Conservation (phyloP, 148 eudicot species). For the Drosera capensis region DNA sequence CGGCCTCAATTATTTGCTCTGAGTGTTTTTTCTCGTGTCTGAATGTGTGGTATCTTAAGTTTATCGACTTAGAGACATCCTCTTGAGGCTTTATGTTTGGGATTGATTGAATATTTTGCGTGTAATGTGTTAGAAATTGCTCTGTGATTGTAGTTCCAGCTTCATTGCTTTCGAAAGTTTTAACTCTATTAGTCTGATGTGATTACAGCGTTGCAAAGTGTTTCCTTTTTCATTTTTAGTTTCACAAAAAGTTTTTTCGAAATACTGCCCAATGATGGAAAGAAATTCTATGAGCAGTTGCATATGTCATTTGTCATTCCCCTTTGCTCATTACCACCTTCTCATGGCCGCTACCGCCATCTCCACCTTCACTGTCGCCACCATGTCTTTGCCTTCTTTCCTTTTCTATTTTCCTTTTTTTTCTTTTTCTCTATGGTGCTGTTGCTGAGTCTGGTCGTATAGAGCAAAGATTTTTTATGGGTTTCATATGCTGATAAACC, state of each 20-base stretch:
- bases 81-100: too few relatives aligned
- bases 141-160: too few relatives aligned
- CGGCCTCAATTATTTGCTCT: too few relatives aligned
- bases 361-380: background rate
- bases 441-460: too few relatives aligned
- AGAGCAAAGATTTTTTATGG: constrained; percentile 21
- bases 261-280: constrained; percentile 26
- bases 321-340: constrained; percentile 10
- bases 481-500: constrained; percentile 13
- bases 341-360: background rate
- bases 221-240: background rate
- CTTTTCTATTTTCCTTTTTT: background rate
- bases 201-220: background rate
- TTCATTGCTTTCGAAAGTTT: too few relatives aligned
- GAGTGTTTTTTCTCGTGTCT: too few relatives aligned
- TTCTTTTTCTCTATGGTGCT: constrained; percentile 1
- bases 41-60: too few relatives aligned
- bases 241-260: background rate
- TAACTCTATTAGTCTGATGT: too few relatives aligned
- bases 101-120: too few relatives aligned
- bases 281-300: constrained; percentile 20
- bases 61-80: too few relatives aligned
- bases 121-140: too few relatives aligned
- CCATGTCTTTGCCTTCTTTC: background rate
- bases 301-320: constrained; percentile 8